phyloP scores from a whole-genome alignment of 768 basidiomycete genomes.

The Fomitopsis serialis region DNA sequence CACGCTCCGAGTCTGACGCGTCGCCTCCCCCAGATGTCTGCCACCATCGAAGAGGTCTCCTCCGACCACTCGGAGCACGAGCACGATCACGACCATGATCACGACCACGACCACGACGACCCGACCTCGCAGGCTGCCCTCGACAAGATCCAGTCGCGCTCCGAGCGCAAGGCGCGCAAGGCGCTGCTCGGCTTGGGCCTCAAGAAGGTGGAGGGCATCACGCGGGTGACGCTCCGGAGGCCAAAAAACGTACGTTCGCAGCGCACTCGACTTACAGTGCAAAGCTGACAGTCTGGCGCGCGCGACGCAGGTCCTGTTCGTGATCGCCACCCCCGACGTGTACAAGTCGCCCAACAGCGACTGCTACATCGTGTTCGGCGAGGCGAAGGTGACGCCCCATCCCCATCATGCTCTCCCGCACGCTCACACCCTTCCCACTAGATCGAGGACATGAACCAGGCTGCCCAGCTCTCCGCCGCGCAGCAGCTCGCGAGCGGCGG shows the following conservation, averaged over 20 bases:
- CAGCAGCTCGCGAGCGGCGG: slow-evolving; percentile 67
- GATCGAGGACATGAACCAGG: slow-evolving; percentile 86
- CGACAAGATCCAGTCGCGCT: slow-evolving; percentile 91
- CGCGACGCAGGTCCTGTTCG: slow-evolving; percentile 69
- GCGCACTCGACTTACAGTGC: not conserved
- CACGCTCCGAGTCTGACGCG: not conserved
- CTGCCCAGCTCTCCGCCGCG: slow-evolving; percentile 69
- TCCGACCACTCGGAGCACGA: slow-evolving; percentile 72
- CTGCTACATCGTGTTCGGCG: slow-evolving; percentile 98
- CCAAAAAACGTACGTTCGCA: slow-evolving; percentile 77
- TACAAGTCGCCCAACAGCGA: slow-evolving; percentile 98
- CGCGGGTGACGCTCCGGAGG: slow-evolving; percentile 89
- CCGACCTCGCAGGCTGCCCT: slow-evolving; percentile 80
- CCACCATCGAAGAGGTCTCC: slow-evolving; percentile 76
- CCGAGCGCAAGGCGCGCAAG: slow-evolving; percentile 94
- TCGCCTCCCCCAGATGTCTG: slow-evolving; percentile 51
- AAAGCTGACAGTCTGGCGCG: not conserved
- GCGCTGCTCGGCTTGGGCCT: slow-evolving; percentile 86
- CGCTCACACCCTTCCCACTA: slow-evolving; percentile 19
- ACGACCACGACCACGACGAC: slow-evolving; percentile 66
- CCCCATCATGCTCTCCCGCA: not conserved
- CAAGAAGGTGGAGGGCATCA: slow-evolving; percentile 90
- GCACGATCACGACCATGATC: slow-evolving; percentile 44
- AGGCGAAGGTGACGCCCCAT: slow-evolving; percentile 66
- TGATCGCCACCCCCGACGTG: slow-evolving; percentile 90